Conservation (phyloP, 306 rosid species). For the Oxytropis ochrocephala region DNA sequence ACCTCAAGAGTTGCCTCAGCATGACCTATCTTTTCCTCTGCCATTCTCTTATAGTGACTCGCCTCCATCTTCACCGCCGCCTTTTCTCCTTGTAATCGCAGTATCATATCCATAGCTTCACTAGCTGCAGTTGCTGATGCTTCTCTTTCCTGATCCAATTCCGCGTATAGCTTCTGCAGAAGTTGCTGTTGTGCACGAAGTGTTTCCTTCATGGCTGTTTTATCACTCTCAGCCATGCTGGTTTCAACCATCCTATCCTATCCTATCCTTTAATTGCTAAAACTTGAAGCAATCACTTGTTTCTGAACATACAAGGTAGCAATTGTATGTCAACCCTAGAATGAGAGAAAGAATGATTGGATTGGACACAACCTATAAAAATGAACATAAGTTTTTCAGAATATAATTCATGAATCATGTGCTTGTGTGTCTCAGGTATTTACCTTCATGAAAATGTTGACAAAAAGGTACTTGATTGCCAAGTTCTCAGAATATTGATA, state of each 20-base stretch:
- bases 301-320: conserved; percentile 24
- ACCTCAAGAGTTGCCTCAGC: conserved; percentile 66
- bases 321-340: conserved; percentile 2
- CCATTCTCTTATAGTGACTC: conserved; percentile 79
- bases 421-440: neutral
- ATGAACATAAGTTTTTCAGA: neutral
- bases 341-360: neutral
- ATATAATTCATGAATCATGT: neutral
- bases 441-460: conserved; percentile 1
- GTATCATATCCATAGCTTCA: conserved; percentile 88
- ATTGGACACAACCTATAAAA: neutral
- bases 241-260: conserved; percentile 35
- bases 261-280: neutral
- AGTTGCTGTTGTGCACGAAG: conserved; percentile 72
- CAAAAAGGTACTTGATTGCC: neutral
- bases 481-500: neutral
- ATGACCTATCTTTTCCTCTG: conserved; percentile 85
- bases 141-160: conserved; percentile 88
- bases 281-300: conserved; percentile 17
- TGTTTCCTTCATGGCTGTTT: conserved; percentile 54
- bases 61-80: conserved; percentile 94
- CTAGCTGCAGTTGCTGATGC: conserved; percentile 81
- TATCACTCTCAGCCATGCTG: conserved; percentile 48
- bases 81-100: conserved; percentile 90
- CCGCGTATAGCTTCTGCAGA: conserved; percentile 63